Evolutionary conservation across 148 eudicot species (phyloP), one percentile per base, ranked within the genome.

Genomic region (Pouteria glomerata): DNA sequence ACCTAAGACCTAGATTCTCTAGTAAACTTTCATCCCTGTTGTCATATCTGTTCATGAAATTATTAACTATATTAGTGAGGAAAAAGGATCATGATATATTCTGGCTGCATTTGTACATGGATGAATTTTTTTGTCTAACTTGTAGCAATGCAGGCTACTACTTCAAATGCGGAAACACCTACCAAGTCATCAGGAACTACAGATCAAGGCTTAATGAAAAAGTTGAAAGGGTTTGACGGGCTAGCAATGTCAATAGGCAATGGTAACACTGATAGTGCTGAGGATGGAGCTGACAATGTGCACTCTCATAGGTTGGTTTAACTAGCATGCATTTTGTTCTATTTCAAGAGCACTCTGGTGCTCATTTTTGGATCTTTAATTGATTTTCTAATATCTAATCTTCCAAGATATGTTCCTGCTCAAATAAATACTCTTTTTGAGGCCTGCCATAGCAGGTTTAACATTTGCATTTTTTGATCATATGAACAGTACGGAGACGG

Each of bases 241-340:
- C 92, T 95, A 53, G 92, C 92, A 48, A 95, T 91, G 90, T 89
- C 99, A 58, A 85, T 92, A 61, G 97, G 97, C 69, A 88, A 85
- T 83, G 85, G 77, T 61, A 83, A 78, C 70, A 79, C 71, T 59
- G 86, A 82, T 56, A 85, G 87, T 76, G 81, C 77, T 52, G 96
- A 85, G 41, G 87, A 67, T 70, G 89, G 81, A 66, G 74, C 76
- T 74, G 83, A 90, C 57, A 80, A 82, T 72, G 73, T 39, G 64
- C 48, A 73, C 58, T 84, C 92, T 60, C 88, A 86, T 57, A 92
- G 97, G 99, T 95, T 75, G 75, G 83, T 75, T 52, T 23, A 41
- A 19, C 42, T 39, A 34, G 65, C 13, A 23, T 39, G 5, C 10
- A 10, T 39, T 39, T 39, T 39, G 5, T 39, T 39, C 10, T 39